Percentiles rank a stretch among this genome's conserved stretches.
phyloP scores from a whole-genome alignment of 345 rosid species.

The Eutrema japonicum region DNA sequence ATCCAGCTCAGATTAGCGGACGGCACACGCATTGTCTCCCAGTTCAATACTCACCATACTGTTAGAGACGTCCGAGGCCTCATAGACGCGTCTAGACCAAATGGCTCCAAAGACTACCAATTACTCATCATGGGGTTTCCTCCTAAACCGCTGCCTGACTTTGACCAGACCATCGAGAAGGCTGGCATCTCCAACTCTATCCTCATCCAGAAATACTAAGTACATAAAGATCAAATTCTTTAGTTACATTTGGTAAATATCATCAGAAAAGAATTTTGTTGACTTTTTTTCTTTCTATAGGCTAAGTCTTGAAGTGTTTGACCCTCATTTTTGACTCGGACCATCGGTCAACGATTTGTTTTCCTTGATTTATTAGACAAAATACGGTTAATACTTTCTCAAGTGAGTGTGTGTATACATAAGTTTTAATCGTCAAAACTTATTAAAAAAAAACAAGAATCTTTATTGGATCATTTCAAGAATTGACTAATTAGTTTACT shows the following conservation, averaged over 20 bases:
- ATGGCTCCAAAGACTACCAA: slow-evolving; percentile 58
- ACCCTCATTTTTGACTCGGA: slow-evolving; percentile 41
- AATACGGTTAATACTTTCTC: background rate
- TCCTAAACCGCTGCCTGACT: slow-evolving; percentile 62
- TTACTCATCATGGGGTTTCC: slow-evolving; percentile 83
- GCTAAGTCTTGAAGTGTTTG: slow-evolving; percentile 44
- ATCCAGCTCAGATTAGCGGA: slow-evolving; percentile 76
- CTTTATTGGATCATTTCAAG: background rate
- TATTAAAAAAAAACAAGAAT: background rate
- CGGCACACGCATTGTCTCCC: slow-evolving; percentile 5
- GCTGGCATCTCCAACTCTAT: slow-evolving; percentile 78
- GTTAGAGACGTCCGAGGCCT: slow-evolving; percentile 61
- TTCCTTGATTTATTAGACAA: slow-evolving; percentile 3
- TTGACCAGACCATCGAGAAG: slow-evolving; percentile 70
- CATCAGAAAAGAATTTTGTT: background rate
- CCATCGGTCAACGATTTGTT: slow-evolving; percentile 1
- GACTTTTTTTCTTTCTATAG: slow-evolving; percentile 14
- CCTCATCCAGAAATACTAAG: slow-evolving; percentile 67
- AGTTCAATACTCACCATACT: slow-evolving; percentile 51
- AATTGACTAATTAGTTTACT: slow-evolving; percentile 26
- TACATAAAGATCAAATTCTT: background rate
- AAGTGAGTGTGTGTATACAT: background rate
- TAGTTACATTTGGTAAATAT: slow-evolving; percentile 1
- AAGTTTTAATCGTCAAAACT: background rate
- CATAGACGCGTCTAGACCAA: slow-evolving; percentile 65